A percentile compares a stretch with the other conserved stretches of the same genome.
These are phyloP conservation scores for Xerophyta viscosa DNA, from an alignment of 106 monocot genomes.

Conservation along the genomic window DNA sequence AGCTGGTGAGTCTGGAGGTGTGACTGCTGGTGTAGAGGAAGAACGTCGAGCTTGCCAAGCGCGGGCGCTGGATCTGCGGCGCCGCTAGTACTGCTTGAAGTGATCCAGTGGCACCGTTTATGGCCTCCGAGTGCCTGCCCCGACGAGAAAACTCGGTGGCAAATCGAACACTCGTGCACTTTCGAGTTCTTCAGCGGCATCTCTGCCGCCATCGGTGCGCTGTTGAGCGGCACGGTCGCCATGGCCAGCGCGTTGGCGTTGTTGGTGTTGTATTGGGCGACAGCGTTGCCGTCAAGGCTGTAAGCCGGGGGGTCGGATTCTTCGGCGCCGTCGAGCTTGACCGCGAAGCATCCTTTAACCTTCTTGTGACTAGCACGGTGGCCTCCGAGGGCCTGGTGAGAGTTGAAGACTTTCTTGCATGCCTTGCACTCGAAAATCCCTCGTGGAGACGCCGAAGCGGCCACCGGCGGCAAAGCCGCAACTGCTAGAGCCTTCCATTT, in stretches of 20 bases:
- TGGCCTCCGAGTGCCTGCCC: slow-evolving; percentile 74
- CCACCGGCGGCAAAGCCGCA: not conserved
- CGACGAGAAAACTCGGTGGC: slow-evolving; percentile 55
- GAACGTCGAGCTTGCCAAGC: slow-evolving; percentile 5
- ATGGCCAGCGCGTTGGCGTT: not conserved
- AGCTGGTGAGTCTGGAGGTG: slow-evolving; percentile 13
- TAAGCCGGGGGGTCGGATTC: not conserved
- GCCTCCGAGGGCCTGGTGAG: slow-evolving; percentile 73
- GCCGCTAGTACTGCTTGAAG: slow-evolving; percentile 10
- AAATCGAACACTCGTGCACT: slow-evolving; percentile 65
- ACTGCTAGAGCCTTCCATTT: not conserved
- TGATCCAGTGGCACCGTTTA: slow-evolving; percentile 62
- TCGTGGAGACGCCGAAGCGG: not conserved
- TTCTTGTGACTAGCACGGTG: slow-evolving; percentile 81
- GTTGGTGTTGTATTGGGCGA: not conserved
- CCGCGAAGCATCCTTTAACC: slow-evolving; percentile 66
- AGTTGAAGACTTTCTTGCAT: slow-evolving; percentile 55
- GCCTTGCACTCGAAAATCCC: slow-evolving; percentile 62
- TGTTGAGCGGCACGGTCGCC: slow-evolving; percentile 6
- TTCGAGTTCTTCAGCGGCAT: slow-evolving; percentile 64
- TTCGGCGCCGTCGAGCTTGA: slow-evolving; percentile 22
- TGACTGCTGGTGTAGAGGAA: not conserved
- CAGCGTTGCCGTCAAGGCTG: too few relatives aligned
- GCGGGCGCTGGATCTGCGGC: too few relatives aligned
- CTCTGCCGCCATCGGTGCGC: too few relatives aligned